phyloP scores from a whole-genome alignment of 768 basidiomycete genomes.

The Trametes coccinea region DNA sequence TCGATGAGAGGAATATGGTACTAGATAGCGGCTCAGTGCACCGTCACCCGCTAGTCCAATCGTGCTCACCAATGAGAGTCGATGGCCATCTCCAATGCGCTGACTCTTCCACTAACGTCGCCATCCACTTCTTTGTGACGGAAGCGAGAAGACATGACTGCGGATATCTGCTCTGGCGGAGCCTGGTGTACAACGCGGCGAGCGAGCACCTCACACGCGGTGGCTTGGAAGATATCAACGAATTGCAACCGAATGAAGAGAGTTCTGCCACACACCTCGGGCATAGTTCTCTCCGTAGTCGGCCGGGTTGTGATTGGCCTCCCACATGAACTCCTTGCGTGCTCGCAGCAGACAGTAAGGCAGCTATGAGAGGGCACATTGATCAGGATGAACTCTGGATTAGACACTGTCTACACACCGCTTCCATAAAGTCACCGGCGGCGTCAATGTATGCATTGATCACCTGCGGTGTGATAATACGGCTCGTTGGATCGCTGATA shows the following conservation, averaged over 20 bases:
- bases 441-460: conserved; percentile 74
- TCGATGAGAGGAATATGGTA: conserved; percentile 82
- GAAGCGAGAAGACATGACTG: conserved; percentile 79
- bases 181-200: conserved; percentile 74
- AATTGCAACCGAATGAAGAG: neutral
- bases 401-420: conserved; percentile 47
- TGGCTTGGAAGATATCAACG: conserved; percentile 44
- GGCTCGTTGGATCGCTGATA: conserved; percentile 76
- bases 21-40: conserved; percentile 37
- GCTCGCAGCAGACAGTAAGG: conserved; percentile 81
- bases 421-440: conserved; percentile 86
- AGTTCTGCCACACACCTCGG: conserved; percentile 53
- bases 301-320: conserved; percentile 78
- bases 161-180: conserved; percentile 60
- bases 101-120: conserved; percentile 69
- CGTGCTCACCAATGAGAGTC: conserved; percentile 77
- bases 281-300: conserved; percentile 86
- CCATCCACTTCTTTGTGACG: conserved; percentile 72
- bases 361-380: conserved; percentile 45
- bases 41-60: neutral
- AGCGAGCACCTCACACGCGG: conserved; percentile 83
- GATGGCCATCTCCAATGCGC: conserved; percentile 87
- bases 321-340: conserved; percentile 76
- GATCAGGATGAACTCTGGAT: conserved; percentile 4
- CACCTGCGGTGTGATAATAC: conserved; percentile 80